phyloP scores from a whole-genome alignment of 2,329 filamentous ascomycete genomes.

The Botrytis fabae region DNA sequence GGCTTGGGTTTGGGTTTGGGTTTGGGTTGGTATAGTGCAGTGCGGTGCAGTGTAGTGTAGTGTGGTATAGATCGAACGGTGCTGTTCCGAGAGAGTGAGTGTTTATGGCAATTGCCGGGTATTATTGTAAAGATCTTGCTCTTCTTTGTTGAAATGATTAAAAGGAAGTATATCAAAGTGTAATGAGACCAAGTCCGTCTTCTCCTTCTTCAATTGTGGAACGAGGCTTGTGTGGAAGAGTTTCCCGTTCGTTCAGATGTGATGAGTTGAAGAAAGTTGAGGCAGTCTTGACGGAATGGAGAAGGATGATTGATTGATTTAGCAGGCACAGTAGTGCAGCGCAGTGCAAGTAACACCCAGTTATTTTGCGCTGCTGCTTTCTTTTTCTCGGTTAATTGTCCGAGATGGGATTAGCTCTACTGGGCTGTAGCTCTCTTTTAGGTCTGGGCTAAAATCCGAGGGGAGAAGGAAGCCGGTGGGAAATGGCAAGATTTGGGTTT shows the following conservation, averaged over 20 bases:
- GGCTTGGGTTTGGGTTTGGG: not conserved
- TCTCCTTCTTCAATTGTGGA: conserved; percentile 7
- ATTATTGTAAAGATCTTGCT: conserved; percentile 2
- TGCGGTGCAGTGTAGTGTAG: not conserved
- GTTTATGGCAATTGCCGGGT: conserved; percentile 6
- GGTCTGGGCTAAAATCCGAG: conserved; percentile 15
- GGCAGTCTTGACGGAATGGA: conserved; percentile 15
- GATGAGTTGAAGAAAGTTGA: conserved; percentile 21
- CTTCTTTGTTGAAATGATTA: conserved; percentile 13
- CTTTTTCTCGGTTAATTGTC: conserved; percentile 5
- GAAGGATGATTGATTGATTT: conserved; percentile 22
- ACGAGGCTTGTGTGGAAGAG: conserved; percentile 12
- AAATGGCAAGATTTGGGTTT: conserved; percentile 5
- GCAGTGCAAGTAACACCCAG: conserved; percentile 1
- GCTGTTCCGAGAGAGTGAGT: not conserved
- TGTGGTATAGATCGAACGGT: not conserved
- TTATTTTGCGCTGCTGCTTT: conserved; percentile 13
- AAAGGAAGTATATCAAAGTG: conserved; percentile 13
- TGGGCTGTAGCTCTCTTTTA: conserved; percentile 7
- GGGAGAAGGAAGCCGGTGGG: conserved; percentile 6
- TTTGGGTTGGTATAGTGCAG: not conserved
- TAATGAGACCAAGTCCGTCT: not conserved
- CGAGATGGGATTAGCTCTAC: not conserved
- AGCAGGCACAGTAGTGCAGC: conserved; percentile 8
- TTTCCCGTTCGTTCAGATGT: not conserved